phyloP scores from a whole-genome alignment of 179 eudicot species.

The Silene noctiflora region DNA sequence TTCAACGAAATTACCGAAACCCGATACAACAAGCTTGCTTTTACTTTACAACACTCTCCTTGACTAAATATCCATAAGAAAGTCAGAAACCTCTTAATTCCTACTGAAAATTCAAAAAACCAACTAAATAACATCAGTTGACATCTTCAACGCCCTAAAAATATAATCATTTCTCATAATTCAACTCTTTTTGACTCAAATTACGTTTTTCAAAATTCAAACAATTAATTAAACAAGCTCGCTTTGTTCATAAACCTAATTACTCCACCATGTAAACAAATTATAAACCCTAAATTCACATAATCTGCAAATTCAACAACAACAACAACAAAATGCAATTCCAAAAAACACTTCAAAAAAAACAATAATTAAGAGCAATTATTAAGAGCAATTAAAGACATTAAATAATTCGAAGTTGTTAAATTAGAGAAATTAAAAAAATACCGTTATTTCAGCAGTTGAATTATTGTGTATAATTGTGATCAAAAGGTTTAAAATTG shows the following conservation, averaged over 20 bases:
- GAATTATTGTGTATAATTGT: not conserved
- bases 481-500: not conserved
- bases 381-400: not conserved
- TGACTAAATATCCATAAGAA: not conserved
- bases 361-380: not conserved
- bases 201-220: not conserved
- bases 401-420: not conserved
- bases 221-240: not conserved
- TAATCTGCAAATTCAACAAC: too few relatives aligned
- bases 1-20: not conserved
- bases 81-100: not conserved
- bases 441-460: not conserved
- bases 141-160: not conserved
- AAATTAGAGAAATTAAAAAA: not conserved
- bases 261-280: not conserved
- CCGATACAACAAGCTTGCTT: not conserved
- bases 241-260: not conserved
- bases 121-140: not conserved
- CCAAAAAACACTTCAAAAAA: not conserved
- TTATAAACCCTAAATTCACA: not conserved
- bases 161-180: not conserved
- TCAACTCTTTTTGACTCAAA: not conserved
- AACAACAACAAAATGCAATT: not conserved
- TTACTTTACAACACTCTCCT: not conserved
- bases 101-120: not conserved